Base-by-base conservation (phyloP, 805 yeast genomes). In the Zygoascus bituminiphila region DNA sequence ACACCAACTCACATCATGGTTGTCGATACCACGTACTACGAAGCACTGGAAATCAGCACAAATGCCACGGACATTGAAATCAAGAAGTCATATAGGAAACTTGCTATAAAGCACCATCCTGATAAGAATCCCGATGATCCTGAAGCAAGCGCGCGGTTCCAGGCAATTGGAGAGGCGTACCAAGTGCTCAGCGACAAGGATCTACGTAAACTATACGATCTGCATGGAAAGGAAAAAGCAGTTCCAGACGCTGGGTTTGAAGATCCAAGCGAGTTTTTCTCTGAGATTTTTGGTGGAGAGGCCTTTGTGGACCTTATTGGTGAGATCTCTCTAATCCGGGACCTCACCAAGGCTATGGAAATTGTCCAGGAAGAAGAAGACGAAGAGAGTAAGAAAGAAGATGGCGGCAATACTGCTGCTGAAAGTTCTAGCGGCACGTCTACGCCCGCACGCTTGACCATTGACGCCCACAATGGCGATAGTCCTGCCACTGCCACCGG, bases 101-200 rank as follows among this genome's bases (percentile, higher is more conserved):
- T 81, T 64, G 98, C 98, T 6, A 84, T 91, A 66, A 74, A 72
- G 50, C 84, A 86, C 45, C 98, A 91, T 65, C 98, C 98, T 1
- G 98, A 93, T 65, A 93, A 93, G 70, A 88, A 91, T 61, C 96
- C 95, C n/a, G 81, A 84, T 59, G 95, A 93, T 63, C 94, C 93
- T 37, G 76, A 78, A 10, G 98, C 98, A 14, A 88, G 91, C 12
- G 78, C 76, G 45, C 81, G 83, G 58, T 93, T 93, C 67, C 96
- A 93, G 66, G 85, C 46, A 52, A 69, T 77, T 38, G 74, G 77
- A 23, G 79, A 77, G 57, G 75, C 74, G 1, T 70, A 70, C 54
- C 74, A 70, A 55, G 86, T 93, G 0, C 69, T 93, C 51, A 83
- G 84, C 59, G 93, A 93, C 63, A 71, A 77, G 0, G 76, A 74